Evolutionary conservation across 768 basidiomycete genomes (phyloP), one percentile per base, ranked within the genome.

Genomic region (Hemileccinum impolitum): DNA sequence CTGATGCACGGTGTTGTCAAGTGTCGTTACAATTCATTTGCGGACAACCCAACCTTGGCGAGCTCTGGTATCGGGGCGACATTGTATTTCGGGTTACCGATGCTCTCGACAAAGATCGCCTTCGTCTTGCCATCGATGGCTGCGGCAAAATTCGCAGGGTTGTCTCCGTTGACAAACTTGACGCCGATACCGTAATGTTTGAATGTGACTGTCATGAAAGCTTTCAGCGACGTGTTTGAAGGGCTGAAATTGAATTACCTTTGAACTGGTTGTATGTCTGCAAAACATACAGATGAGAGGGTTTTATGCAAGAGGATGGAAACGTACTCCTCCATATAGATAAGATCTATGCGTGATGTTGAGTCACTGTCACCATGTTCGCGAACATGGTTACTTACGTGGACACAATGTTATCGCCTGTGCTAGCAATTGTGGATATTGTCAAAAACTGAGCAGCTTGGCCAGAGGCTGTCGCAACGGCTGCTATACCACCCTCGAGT

Each of bases 61-160:
- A 92, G 70, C 25, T 77, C 83, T 3, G 84, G 75, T 17, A 90
- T 77, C 37, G 82, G 79, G n/a, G 74, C 73, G 47, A 92, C 73
- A 46, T 75, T 72, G 59, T 81, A 88, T 59, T 83, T 84, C 0
- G 89, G 87, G 62, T 91, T 91, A n/a, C 83, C 84, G 38, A 92
- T 87, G 48, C 73, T 81, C 69, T 90, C 89, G 8, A 90, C 74
- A 62, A 76, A 88, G 42, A 90, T 76, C 0, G 81, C 87, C 59
- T 85, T 90, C 10, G 90, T 92, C 30, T 82, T 82, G 12, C 81
- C 80, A 55, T 91, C 87, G 55, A 92, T 89, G 6, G 78, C 85
- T 3, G 76, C 77, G 0, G 69, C 78, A 58, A 87, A 87, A 0
- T 71, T 80, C 34, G 72, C 76, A 0, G 87, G 80, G 31, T 76